These are phyloP conservation scores for Globisporangium echinulatum DNA, from an alignment of 352 stramenopile genomes.

Conservation along the genomic window DNA sequence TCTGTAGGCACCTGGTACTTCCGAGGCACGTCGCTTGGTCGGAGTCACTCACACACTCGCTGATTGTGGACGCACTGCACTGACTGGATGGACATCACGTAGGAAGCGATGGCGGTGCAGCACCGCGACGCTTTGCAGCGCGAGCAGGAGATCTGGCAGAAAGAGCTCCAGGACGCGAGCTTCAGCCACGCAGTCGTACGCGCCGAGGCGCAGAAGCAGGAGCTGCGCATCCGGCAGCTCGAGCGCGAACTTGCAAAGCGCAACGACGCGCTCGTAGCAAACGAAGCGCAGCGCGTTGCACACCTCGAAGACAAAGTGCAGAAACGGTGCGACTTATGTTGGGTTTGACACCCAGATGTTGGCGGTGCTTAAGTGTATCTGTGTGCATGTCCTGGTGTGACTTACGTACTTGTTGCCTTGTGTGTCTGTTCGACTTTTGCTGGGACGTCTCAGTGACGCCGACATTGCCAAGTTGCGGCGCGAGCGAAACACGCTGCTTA, in stretches of 20 bases:
- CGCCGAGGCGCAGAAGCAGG: conserved; percentile 49
- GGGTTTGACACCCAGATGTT: neutral
- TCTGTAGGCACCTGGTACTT: neutral
- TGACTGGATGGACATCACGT: neutral
- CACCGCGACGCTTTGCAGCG: conserved; percentile 25
- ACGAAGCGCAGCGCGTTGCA: conserved; percentile 35
- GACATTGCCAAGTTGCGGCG: conserved; percentile 53
- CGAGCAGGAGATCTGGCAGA: conserved; percentile 53
- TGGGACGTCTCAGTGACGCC: conserved; percentile 27
- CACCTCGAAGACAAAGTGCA: conserved; percentile 34
- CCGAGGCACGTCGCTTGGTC: neutral
- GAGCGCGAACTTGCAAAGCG: conserved; percentile 53
- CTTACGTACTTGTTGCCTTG: neutral
- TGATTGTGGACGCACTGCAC: neutral
- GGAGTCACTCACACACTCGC: too few relatives aligned
- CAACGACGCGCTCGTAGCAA: conserved; percentile 29
- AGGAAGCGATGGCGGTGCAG: conserved; percentile 30
- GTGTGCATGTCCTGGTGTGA: neutral
- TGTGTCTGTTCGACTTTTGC: neutral
- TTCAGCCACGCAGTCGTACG: conserved; percentile 46
- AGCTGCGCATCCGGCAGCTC: conserved; percentile 48
- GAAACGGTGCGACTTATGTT: conserved; percentile 24
- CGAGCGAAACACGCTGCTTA: conserved; percentile 60
- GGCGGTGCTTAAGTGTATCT: neutral
- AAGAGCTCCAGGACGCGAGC: conserved; percentile 42